A percentile compares a stretch with the other conserved stretches of the same genome.
Evolutionary conservation across 768 basidiomycete genomes (phyloP).

Genomic region (Gymnopilus dilepis): DNA sequence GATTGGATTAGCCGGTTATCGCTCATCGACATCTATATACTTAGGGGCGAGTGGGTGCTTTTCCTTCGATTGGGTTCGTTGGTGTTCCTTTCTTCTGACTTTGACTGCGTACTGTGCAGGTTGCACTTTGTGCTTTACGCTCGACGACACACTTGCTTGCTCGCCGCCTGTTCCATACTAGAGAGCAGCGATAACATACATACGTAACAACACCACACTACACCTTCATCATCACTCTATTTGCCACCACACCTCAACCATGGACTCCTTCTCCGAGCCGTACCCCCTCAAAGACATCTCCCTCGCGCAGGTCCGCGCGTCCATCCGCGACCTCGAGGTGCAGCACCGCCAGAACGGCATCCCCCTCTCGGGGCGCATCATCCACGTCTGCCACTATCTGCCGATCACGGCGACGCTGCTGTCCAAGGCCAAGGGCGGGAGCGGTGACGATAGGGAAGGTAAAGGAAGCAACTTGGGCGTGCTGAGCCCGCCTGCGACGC

Average conservation of each 20-base stretch:
- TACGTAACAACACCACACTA: too few relatives aligned
- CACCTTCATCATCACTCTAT: not conserved
- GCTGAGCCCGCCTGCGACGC: conserved; percentile 78
- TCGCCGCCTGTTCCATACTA: too few relatives aligned
- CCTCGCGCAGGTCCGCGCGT: conserved; percentile 73
- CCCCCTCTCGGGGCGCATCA: conserved; percentile 82
- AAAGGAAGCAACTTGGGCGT: conserved; percentile 42
- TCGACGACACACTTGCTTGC: too few relatives aligned
- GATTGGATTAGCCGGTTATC: conserved; percentile 15
- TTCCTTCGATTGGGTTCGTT: too few relatives aligned
- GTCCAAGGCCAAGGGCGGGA: conserved; percentile 29
- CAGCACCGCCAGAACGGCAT: conserved; percentile 73
- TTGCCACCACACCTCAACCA: conserved; percentile 6
- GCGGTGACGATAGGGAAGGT: too few relatives aligned
- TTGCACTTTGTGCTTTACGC: too few relatives aligned
- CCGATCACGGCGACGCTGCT: conserved; percentile 72
- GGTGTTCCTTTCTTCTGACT: too few relatives aligned
- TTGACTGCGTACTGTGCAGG: too few relatives aligned
- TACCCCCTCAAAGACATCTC: conserved; percentile 68
- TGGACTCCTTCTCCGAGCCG: conserved; percentile 80
- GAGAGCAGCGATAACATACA: too few relatives aligned
- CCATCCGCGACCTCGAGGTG: conserved; percentile 74
- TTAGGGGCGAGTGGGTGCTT: too few relatives aligned
- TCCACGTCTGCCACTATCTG: conserved; percentile 92
- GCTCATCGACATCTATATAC: conserved; percentile 19